Evolutionary conservation across 345 rosid genomes (phyloP).

Genomic region (Populus alba): DNA sequence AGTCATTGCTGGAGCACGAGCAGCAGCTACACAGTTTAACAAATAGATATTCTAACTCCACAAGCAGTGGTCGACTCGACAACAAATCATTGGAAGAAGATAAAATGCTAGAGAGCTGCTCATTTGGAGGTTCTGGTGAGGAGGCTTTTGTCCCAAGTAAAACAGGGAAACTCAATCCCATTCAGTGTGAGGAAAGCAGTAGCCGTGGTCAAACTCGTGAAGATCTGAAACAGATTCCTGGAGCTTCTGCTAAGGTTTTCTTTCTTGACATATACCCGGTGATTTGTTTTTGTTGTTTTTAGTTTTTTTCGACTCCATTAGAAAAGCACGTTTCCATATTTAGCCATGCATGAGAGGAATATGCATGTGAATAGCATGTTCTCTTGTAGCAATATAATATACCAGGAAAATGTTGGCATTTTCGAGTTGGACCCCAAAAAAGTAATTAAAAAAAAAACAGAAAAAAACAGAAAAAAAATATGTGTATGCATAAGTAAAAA

Average conservation of each 20-base stretch:
- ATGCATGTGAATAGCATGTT: background rate
- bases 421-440: background rate
- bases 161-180: background rate
- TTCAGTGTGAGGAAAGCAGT: slow-evolving; percentile 1
- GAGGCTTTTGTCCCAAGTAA: background rate
- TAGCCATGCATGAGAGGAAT: background rate
- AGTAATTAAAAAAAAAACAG: too few species aligned
- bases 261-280: background rate
- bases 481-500: too few species aligned
- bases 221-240: slow-evolving; percentile 21
- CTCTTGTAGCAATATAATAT: background rate
- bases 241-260: slow-evolving; percentile 37
- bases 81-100: slow-evolving; percentile 23
- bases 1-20: slow-evolving; percentile 87
- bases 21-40: slow-evolving; percentile 75
- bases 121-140: slow-evolving; percentile 19
- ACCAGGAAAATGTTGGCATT: background rate
- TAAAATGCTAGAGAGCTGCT: slow-evolving; percentile 15
- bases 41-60: slow-evolving; percentile 10
- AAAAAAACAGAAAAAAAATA: too few species aligned
- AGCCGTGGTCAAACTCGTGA: slow-evolving; percentile 16
- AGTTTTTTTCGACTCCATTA: background rate
- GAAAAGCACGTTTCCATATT: background rate
- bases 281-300: background rate
- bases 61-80: slow-evolving; percentile 19